Evolutionary conservation across 371 early-diverging fungal species (phyloP).

Genomic region (Blastocladiella emersonii): DNA sequence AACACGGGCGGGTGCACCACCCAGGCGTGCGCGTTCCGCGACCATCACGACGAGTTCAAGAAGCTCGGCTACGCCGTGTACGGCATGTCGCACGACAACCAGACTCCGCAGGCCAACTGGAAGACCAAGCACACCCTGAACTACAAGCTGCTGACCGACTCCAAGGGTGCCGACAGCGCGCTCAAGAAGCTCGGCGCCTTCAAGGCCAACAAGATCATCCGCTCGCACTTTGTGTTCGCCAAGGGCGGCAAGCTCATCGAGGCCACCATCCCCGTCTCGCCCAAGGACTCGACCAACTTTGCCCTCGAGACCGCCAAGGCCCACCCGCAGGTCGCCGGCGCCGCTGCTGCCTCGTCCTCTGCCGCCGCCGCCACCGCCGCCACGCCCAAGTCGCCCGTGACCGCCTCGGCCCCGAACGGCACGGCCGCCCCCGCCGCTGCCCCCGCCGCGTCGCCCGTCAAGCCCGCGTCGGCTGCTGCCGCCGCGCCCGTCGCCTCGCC

Average conservation of each 20-base stretch:
- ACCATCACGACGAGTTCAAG: conserved; percentile 11
- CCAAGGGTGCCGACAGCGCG: not conserved
- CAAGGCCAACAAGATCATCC: conserved; percentile 3
- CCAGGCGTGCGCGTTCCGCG: conserved; percentile 22
- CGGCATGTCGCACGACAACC: conserved; percentile 17
- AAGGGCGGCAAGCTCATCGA: conserved; percentile 12
- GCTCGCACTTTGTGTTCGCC: conserved; percentile 15
- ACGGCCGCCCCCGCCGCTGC: too few relatives aligned
- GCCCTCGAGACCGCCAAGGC: not conserved
- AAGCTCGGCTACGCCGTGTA: conserved; percentile 15
- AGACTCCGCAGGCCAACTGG: conserved; percentile 9
- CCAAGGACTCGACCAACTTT: not conserved
- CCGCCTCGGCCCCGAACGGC: too few relatives aligned
- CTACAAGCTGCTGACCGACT: conserved; percentile 6
- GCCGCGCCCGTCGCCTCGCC: too few relatives aligned
- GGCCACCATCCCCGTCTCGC: not conserved
- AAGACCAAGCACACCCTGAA: conserved; percentile 6
- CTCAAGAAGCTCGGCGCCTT: conserved; percentile 11
- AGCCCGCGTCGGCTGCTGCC: too few relatives aligned
- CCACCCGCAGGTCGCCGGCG: not conserved
- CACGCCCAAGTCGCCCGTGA: too few relatives aligned
- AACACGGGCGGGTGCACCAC: conserved; percentile 20
- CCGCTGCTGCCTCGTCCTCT: too few relatives aligned
- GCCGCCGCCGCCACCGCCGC: too few relatives aligned
- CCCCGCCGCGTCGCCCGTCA: too few relatives aligned